phyloP scores from a whole-genome alignment of 805 yeast species.

The Yarrowia sp. region DNA sequence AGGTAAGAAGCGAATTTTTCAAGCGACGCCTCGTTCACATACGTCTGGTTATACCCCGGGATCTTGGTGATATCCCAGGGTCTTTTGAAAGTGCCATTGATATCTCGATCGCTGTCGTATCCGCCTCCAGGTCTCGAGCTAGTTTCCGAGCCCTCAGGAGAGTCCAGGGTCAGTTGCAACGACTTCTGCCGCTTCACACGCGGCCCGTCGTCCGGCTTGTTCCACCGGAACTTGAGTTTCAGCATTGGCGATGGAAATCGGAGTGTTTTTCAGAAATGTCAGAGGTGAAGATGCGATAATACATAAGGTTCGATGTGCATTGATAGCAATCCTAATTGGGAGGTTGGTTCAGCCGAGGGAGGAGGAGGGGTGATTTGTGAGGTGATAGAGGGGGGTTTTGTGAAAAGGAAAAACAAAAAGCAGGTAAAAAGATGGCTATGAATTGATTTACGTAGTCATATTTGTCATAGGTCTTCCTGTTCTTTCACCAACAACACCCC shows the following conservation, averaged over 20 bases:
- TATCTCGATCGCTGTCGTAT: slow-evolving; percentile 24
- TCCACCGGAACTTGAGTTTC: slow-evolving; percentile 27
- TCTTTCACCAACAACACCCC: too few relatives aligned
- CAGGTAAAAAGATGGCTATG: not conserved
- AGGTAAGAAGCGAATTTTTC: slow-evolving; percentile 1
- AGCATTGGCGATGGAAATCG: not conserved
- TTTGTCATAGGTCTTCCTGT: not conserved
- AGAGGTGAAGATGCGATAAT: not conserved
- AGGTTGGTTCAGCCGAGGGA: not conserved
- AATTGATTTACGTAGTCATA: not conserved
- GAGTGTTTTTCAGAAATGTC: too few relatives aligned
- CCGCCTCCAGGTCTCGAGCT: slow-evolving; percentile 25
- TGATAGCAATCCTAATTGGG: slow-evolving; percentile 36
- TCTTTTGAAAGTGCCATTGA: slow-evolving; percentile 26
- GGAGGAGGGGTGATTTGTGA: not conserved
- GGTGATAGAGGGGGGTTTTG: not conserved
- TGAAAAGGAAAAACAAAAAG: too few relatives aligned
- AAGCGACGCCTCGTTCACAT: slow-evolving; percentile 23
- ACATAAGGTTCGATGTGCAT: slow-evolving; percentile 20
- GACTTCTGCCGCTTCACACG: slow-evolving; percentile 31
- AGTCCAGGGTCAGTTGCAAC: not conserved
- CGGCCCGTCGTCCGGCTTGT: slow-evolving; percentile 11
- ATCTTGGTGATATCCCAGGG: slow-evolving; percentile 38
- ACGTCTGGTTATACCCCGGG: slow-evolving; percentile 28
- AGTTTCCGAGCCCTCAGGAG: slow-evolving; percentile 2